phyloP scores from a whole-genome alignment of 257 asterid species.

The Cruciata laevipes region DNA sequence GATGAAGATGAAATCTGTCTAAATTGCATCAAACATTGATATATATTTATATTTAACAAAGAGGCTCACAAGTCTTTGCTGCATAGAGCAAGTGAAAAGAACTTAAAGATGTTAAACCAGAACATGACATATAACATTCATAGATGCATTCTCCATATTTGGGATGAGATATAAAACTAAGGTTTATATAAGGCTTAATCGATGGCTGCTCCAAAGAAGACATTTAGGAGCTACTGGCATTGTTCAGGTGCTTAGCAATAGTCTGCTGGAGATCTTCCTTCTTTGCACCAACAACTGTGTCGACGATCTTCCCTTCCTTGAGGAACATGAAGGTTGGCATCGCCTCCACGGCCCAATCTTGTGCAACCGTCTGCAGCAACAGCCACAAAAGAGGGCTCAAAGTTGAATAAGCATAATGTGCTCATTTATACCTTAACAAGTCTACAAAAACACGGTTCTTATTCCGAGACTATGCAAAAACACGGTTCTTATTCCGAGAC shows the following conservation, averaged over 20 bases:
- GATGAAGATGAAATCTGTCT: neutral
- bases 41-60: neutral
- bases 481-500: neutral
- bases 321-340: conserved; percentile 89
- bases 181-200: neutral
- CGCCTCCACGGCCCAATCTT: conserved; percentile 83
- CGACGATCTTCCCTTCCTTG: conserved; percentile 65
- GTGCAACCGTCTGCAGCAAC: conserved; percentile 61
- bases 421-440: too few relatives aligned
- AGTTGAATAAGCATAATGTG: too few relatives aligned
- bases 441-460: neutral
- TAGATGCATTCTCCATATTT: neutral
- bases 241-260: conserved; percentile 44
- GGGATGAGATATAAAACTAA: neutral
- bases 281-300: conserved; percentile 67
- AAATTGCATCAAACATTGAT: neutral
- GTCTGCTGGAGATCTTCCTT: conserved; percentile 80
- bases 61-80: neutral
- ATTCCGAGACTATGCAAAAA: neutral
- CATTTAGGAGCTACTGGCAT: conserved; percentile 5
- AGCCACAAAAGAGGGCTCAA: neutral
- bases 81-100: neutral
- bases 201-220: neutral
- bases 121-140: neutral
- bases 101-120: neutral